Conservation (phyloP, 768 basidiomycete genomes). For the Cystobasidium onofrii region DNA sequence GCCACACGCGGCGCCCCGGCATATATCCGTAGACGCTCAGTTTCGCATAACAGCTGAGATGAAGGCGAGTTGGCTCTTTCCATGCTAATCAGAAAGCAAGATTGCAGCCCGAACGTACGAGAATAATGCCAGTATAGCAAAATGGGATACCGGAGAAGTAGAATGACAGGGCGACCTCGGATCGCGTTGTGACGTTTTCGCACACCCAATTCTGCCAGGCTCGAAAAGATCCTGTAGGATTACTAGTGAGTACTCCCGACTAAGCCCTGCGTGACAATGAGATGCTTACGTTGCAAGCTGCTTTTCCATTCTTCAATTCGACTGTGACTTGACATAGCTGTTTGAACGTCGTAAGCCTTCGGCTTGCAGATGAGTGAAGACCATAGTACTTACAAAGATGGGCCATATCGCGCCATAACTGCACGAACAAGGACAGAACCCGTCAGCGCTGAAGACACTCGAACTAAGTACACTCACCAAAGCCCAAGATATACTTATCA, state of each 20-base stretch:
- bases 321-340: slow-evolving; percentile 5
- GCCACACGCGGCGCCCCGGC: neutral
- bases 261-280: neutral
- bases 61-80: neutral
- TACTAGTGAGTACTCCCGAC: neutral
- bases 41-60: neutral
- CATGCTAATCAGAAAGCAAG: no score
- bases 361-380: neutral
- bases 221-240: neutral
- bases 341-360: neutral
- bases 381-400: neutral
- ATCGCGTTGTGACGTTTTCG: neutral
- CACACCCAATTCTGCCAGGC: slow-evolving; percentile 1
- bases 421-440: neutral
- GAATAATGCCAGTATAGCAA: neutral
- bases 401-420: slow-evolving; percentile 1
- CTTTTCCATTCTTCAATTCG: slow-evolving; percentile 1
- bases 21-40: neutral
- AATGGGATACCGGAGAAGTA: neutral
- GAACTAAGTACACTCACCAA: neutral
- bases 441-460: no score
- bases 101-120: neutral
- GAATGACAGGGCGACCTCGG: neutral
- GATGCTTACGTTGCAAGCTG: neutral
- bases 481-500: slow-evolving; percentile 4